Evolutionary conservation across 108 stramenopile species (phyloP).

Genomic region (Nitzschia sp.): DNA sequence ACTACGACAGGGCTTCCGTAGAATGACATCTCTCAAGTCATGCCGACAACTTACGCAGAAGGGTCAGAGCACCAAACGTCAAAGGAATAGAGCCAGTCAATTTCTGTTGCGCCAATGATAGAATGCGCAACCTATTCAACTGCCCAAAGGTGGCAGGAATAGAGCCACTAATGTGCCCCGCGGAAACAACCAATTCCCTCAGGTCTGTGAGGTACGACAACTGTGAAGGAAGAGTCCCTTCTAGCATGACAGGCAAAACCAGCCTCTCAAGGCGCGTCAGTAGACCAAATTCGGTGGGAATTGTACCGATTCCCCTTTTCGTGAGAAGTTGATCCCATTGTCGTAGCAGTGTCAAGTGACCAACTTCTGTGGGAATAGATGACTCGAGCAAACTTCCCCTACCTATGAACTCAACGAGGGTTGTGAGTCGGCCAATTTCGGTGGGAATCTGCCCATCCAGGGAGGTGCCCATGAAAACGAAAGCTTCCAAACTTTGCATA

Average conservation of each 20-base stretch:
- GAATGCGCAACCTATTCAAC: constrained; percentile 31
- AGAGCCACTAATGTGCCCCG: constrained; percentile 19
- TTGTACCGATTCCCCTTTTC: constrained; percentile 38
- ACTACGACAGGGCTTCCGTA: no score
- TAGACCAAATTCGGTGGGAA: constrained; percentile 59
- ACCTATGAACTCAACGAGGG: not conserved
- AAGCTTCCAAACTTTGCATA: not conserved
- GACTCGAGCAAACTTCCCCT: constrained; percentile 10
- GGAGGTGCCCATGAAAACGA: not conserved
- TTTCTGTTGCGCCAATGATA: constrained; percentile 32
- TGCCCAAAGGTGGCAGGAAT: constrained; percentile 52
- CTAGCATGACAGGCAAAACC: constrained; percentile 35
- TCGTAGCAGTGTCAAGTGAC: constrained; percentile 47
- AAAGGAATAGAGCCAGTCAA: constrained; percentile 50
- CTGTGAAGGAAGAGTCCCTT: constrained; percentile 47
- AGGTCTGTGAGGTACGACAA: constrained; percentile 51
- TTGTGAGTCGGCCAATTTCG: constrained; percentile 3
- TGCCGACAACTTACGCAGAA: not conserved
- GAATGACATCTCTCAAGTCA: no score
- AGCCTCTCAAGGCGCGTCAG: constrained; percentile 43
- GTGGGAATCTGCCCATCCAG: constrained; percentile 10
- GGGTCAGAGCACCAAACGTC: constrained; percentile 8
- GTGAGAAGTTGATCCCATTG: constrained; percentile 28
- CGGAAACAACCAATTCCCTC: constrained; percentile 45
- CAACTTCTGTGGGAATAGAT: constrained; percentile 57